Base-by-base conservation (phyloP, 176 grass and related monocot genomes). In the Tillandsia leiboldiana region DNA sequence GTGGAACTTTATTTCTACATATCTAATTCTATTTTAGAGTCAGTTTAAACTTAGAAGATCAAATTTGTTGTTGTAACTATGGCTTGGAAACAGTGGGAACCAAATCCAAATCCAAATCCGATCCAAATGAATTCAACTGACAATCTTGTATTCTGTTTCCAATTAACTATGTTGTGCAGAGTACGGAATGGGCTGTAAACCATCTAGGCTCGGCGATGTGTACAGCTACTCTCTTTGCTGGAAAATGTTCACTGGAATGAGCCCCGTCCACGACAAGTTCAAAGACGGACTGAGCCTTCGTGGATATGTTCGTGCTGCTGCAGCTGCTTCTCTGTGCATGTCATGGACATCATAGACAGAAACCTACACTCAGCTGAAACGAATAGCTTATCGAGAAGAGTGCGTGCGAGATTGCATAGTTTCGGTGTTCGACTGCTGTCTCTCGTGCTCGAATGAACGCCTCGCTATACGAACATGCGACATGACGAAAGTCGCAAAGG, bases 201-300 rank as follows among this genome's bases (percentile, higher is more conserved):
- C 9, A 18, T 59, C 72, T 1, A 74, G 22, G 10, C 61, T 51
- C 10, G 49, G 47, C 4, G 72, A 74, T 51, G 72, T 74, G 14
- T 59, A 59, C 54, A 59, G 54, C 54, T 59, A 59, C 9, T 18
- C 54, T 59, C n/a, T 59, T n/a, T 59, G n/a, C 14, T 59, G n/a
- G 54, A 59, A 59, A 4, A 14, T 59, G 48, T 51, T 74, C 48
- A 74, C 72, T 0, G 72, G 72, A 24, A 65, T 18, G 49, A 51
- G 72, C 22, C 72, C 72, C 9, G 33, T 61, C 13, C 61, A 74
- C 11, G 48, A 52, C 61, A 28, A 51, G 72, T 74, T 74, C 7
- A 15, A 10, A 48, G 61, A 74, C 9, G 59, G 59, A 1, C 11
- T 52, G 3, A 53, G 48, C 11, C 61, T 74, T 10, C 61, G 10